Percentiles rank a stretch among this genome's conserved stretches.
These are phyloP conservation scores for Aspergillus sp. DNA, from an alignment of 2,329 filamentous ascomycete genomes.

Conservation along the genomic window DNA sequence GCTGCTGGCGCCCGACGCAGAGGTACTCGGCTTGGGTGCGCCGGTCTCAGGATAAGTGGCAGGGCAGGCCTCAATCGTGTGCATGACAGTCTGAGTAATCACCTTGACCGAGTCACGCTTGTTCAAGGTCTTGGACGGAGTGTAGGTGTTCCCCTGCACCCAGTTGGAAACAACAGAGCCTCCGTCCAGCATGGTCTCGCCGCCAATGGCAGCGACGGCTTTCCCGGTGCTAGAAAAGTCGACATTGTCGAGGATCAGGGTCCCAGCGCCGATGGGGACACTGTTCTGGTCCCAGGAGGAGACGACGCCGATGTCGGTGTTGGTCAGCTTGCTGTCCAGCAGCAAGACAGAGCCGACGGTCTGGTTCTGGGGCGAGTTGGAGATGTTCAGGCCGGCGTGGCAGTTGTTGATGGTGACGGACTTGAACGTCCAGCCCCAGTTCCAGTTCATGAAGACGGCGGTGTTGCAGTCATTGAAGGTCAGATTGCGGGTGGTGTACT, in stretches of 20 bases:
- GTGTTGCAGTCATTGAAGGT: constrained; percentile 75
- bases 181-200: constrained; percentile 56
- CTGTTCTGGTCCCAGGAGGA: constrained; percentile 60
- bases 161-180: constrained; percentile 62
- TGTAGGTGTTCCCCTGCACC: constrained; percentile 71
- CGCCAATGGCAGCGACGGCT: constrained; percentile 54
- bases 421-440: constrained; percentile 80
- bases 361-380: constrained; percentile 54
- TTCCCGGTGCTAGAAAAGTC: constrained; percentile 64
- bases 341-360: constrained; percentile 79
- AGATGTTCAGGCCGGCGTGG: constrained; percentile 70
- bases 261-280: constrained; percentile 62
- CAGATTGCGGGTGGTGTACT: constrained; percentile 76
- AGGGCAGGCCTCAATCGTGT: constrained; percentile 17
- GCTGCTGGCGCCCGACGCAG: background rate
- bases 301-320: constrained; percentile 66
- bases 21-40: background rate
- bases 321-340: constrained; percentile 68
- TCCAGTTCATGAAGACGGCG: constrained; percentile 83
- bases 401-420: constrained; percentile 65
- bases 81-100: constrained; percentile 17
- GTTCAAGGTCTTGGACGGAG: constrained; percentile 14
- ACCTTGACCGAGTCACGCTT: constrained; percentile 19
- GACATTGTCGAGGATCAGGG: constrained; percentile 79
- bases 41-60: constrained; percentile 6